These are phyloP conservation scores for Arxiozyma bovina DNA, from an alignment of 1,139 yeast genomes.

Conservation along the genomic window DNA sequence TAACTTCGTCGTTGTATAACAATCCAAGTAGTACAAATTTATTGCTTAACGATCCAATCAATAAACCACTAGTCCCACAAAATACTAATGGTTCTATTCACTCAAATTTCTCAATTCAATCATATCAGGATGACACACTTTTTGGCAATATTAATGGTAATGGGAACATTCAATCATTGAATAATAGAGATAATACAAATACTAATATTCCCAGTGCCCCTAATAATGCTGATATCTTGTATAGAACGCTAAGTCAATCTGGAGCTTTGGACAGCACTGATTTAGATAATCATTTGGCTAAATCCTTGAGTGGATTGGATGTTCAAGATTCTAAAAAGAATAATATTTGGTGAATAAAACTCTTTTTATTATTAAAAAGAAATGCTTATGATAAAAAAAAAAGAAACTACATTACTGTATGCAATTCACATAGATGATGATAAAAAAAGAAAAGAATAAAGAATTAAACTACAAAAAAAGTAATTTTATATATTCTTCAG, in stretches of 20 bases:
- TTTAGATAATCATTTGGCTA: slow-evolving; percentile 27
- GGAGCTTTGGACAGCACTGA: slow-evolving; percentile 14
- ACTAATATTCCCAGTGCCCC: neutral
- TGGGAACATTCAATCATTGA: neutral
- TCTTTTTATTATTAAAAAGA: no score
- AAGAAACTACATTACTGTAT: neutral
- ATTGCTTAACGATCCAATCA: slow-evolving; percentile 4
- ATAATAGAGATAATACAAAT: neutral
- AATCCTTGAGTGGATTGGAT: slow-evolving; percentile 30
- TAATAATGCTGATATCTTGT: slow-evolving; percentile 11
- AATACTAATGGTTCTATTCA: slow-evolving; percentile 30
- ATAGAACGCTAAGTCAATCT: slow-evolving; percentile 10
- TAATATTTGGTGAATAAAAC: neutral
- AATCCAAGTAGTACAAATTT: slow-evolving; percentile 2
- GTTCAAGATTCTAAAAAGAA: slow-evolving; percentile 14
- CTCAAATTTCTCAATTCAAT: slow-evolving; percentile 29
- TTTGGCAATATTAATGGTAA: slow-evolving; percentile 2
- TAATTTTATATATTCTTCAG: no score
- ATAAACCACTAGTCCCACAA: slow-evolving; percentile 24
- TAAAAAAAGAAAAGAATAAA: neutral
- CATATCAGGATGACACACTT: slow-evolving; percentile 21
- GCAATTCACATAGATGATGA: neutral
- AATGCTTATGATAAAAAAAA: neutral
- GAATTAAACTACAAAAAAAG: neutral
- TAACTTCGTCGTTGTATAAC: slow-evolving; percentile 9